Evolutionary conservation across 75 land plant genomes (phyloP), one percentile per base, ranked within the genome.

Genomic region (Pinus tabuliformis): DNA sequence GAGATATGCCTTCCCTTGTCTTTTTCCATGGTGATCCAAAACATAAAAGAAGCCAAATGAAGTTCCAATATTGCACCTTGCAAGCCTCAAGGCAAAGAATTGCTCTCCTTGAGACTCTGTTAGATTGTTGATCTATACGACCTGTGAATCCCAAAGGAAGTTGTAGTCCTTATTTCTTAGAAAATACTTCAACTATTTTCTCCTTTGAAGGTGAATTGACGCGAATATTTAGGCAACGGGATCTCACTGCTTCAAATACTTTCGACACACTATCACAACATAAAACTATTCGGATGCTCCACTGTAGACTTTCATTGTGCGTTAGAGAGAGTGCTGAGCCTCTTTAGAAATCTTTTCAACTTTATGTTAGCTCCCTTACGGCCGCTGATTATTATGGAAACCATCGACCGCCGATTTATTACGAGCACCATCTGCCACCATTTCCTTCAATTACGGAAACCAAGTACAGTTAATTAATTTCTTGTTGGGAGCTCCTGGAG

Each of bases 271-370:
- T 94, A 72, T 88, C 92, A 82, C 95, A 94, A 80, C 99, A 96
- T 13, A 96, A 77, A 71, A 96, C 86, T 52, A 96, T 76, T 30
- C 97, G 74, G 97, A 96, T 6, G 92, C 91, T 73, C 97, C 81
- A 80, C 99, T 96, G 74, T 96, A 94, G 62, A 91, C 89, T 85
- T 96, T 97, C 97, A 96, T 96, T 59, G 99, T 96, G 58, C 99
- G 91, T 39, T 97, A 79, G 33, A 96, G 93, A 57, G 99, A 94
- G 82, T 96, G 99, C 58, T 96, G 99, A 22, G 99, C 99, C 81
- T 96, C 97, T 73, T 88, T 91, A 63, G 99, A 96, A 9, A 96
- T 91, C 68, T 87, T 93, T 79, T 96, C 99, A 74, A 96, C 95
- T 78, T 96, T 97, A 70, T 96, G 91, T n/a, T n/a, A n/a, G n/a